These are phyloP conservation scores for Scenedesmus sp. DNA, from an alignment of 163 green algal genomes.

Conservation along the genomic window DNA sequence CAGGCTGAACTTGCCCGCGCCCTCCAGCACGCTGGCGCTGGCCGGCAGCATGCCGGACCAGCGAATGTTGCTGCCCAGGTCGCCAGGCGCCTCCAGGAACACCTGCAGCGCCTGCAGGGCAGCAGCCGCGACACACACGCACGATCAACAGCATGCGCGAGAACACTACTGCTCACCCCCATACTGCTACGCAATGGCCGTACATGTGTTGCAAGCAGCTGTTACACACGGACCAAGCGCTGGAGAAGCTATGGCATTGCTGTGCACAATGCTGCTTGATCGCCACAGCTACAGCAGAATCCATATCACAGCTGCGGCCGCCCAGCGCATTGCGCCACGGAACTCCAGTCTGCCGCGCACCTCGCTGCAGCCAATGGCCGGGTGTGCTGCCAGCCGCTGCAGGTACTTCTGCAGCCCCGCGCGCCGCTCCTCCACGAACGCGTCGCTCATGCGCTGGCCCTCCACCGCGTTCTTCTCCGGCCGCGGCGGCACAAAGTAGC, in stretches of 20 bases:
- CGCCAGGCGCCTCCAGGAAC: constrained; percentile 73
- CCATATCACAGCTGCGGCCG: neutral
- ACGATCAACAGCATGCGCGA: neutral
- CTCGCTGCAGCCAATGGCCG: constrained; percentile 59
- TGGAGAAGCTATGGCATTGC: too few species aligned
- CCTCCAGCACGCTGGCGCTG: constrained; percentile 63
- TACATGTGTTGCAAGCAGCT: too few species aligned
- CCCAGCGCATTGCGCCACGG: too few species aligned
- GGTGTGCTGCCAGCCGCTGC: constrained; percentile 66
- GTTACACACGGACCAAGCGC: too few species aligned
- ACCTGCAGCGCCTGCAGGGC: constrained; percentile 71
- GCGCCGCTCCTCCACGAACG: constrained; percentile 73
- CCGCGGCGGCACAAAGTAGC: constrained; percentile 70
- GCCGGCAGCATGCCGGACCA: constrained; percentile 66
- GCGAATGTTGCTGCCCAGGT: constrained; percentile 58
- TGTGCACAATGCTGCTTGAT: too few species aligned
- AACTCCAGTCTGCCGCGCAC: too few species aligned
- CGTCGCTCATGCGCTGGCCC: constrained; percentile 74
- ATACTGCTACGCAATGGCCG: too few species aligned
- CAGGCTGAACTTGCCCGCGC: constrained; percentile 66
- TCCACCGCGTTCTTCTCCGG: constrained; percentile 83
- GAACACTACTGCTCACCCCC: too few species aligned
- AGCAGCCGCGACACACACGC: neutral
- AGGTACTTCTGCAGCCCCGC: constrained; percentile 74
- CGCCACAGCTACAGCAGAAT: too few species aligned